Evolutionary conservation across 2,329 filamentous ascomycete genomes (phyloP).

Genomic region (Sclerotinia borealis): DNA sequence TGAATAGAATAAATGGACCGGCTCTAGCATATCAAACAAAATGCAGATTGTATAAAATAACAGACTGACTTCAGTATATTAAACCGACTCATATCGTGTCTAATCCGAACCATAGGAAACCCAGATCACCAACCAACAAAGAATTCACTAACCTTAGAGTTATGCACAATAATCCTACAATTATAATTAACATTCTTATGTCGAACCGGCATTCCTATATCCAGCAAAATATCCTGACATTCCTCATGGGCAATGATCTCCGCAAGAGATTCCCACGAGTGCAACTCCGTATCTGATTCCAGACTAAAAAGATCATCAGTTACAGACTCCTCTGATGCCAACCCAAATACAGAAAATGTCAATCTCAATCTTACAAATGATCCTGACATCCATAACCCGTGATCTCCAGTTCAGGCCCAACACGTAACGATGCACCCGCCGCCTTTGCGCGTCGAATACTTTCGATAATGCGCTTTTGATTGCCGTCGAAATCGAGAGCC

Average conservation of each 20-base stretch:
- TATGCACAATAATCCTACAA: slow-evolving; percentile 55
- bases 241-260: slow-evolving; percentile 54
- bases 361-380: slow-evolving; percentile 29
- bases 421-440: slow-evolving; percentile 48
- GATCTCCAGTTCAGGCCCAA: slow-evolving; percentile 41
- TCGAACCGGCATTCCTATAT: slow-evolving; percentile 56
- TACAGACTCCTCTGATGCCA: not conserved
- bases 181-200: slow-evolving; percentile 56
- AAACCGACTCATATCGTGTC: too few relatives aligned
- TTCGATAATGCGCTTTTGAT: slow-evolving; percentile 49
- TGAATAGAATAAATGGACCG: too few relatives aligned
- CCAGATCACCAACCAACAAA: not conserved
- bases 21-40: not conserved
- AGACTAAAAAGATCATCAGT: slow-evolving; percentile 7
- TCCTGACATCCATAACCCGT: slow-evolving; percentile 57
- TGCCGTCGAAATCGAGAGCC: slow-evolving; percentile 12
- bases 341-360: too few relatives aligned
- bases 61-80: not conserved
- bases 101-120: not conserved
- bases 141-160: slow-evolving; percentile 36
- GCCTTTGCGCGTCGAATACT: slow-evolving; percentile 50
- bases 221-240: slow-evolving; percentile 60
- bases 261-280: slow-evolving; percentile 38
- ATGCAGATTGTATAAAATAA: not conserved
- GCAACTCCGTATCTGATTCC: slow-evolving; percentile 45